Conservation (phyloP, 306 rosid genomes). For the Ziziphus jujuba region DNA sequence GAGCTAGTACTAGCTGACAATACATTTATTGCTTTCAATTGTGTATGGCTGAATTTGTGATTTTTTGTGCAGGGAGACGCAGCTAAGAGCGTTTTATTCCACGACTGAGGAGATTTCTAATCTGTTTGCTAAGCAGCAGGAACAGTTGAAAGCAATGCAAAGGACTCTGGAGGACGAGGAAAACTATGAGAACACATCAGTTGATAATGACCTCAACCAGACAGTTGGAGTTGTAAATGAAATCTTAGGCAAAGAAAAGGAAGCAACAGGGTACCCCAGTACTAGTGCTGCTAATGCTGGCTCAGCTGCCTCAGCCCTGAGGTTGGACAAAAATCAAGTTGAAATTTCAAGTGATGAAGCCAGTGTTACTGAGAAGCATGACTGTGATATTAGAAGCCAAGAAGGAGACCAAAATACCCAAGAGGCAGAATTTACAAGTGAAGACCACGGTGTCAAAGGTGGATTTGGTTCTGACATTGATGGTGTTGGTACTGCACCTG, state of each 20-base stretch:
- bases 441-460: constrained; percentile 52
- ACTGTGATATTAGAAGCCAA: constrained; percentile 66
- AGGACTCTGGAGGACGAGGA: constrained; percentile 93
- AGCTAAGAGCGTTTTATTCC: constrained; percentile 89
- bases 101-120: constrained; percentile 87
- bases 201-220: constrained; percentile 59
- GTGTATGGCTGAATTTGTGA: constrained; percentile 4
- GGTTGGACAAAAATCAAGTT: constrained; percentile 39
- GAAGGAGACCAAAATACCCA: constrained; percentile 71
- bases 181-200: constrained; percentile 73
- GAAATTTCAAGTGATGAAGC: constrained; percentile 70
- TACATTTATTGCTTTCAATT: background rate
- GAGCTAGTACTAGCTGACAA: too few species aligned
- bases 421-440: constrained; percentile 78
- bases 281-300: constrained; percentile 47
- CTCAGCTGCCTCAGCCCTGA: constrained; percentile 52
- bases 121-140: constrained; percentile 84
- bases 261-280: constrained; percentile 33
- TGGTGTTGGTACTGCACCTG: constrained; percentile 50
- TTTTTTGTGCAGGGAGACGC: constrained; percentile 69
- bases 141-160: constrained; percentile 88
- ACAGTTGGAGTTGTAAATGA: constrained; percentile 32
- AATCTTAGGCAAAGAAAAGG: constrained; percentile 35
- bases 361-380: constrained; percentile 81
- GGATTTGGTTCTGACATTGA: constrained; percentile 78